phyloP scores from a whole-genome alignment of 2,329 filamentous ascomycete species.

The Hortaea werneckii region DNA sequence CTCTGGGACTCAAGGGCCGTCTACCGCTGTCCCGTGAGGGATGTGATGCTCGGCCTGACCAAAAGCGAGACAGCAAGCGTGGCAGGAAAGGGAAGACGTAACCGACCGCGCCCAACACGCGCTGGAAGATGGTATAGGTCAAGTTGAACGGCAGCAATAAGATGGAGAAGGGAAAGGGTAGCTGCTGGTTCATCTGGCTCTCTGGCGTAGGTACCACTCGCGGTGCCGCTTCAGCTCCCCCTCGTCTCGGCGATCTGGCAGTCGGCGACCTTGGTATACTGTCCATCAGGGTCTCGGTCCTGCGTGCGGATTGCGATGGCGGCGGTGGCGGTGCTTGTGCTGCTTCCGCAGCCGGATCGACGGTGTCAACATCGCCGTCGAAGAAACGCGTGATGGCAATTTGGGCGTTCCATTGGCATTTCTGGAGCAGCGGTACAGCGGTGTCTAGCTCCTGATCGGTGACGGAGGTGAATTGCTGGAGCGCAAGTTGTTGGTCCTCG shows the following conservation, averaged over 20 bases:
- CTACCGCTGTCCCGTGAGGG: conserved; percentile 53
- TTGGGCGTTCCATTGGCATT: conserved; percentile 94
- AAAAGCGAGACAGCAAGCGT: conserved; percentile 42
- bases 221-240: conserved; percentile 58
- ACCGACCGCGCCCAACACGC: conserved; percentile 61
- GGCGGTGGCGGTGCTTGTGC: conserved; percentile 53
- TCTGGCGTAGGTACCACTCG: conserved; percentile 70
- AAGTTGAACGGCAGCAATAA: conserved; percentile 74
- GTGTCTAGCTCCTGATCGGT: conserved; percentile 71
- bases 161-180: conserved; percentile 66
- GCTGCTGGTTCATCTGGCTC: conserved; percentile 53
- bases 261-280: conserved; percentile 31
- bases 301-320: conserved; percentile 51
- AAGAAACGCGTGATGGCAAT: conserved; percentile 97
- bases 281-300: conserved; percentile 60
- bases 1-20: conserved; percentile 68
- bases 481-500: conserved; percentile 49
- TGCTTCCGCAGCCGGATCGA: conserved; percentile 71
- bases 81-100: conserved; percentile 76
- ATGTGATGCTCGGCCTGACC: conserved; percentile 45
- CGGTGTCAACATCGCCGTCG: conserved; percentile 83
- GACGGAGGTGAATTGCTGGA: conserved; percentile 80
- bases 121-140: conserved; percentile 61
- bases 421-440: conserved; percentile 66
- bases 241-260: conserved; percentile 4